These are phyloP conservation scores for Agapanthus africanus DNA, from an alignment of 106 monocot genomes.

Conservation along the genomic window DNA sequence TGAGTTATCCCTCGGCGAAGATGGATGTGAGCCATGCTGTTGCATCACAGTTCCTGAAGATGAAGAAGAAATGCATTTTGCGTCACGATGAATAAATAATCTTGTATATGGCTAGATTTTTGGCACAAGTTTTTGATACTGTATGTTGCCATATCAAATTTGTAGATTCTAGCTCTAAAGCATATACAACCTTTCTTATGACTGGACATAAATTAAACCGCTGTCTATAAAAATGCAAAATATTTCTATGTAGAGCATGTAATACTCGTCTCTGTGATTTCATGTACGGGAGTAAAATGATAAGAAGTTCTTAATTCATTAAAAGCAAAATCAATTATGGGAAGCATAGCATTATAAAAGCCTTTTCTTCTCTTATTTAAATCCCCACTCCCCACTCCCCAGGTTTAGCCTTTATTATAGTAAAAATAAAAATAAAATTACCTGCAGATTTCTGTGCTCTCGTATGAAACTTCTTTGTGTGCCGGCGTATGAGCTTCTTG, in stretches of 20 bases:
- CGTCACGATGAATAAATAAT: constrained; percentile 5
- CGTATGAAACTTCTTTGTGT: constrained; percentile 71
- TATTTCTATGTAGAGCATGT: background rate
- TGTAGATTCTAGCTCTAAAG: too few species aligned
- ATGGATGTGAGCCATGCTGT: constrained; percentile 40
- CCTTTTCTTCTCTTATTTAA: constrained; percentile 54
- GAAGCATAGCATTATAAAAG: constrained; percentile 2
- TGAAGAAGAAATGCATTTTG: background rate
- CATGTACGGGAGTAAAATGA: too few species aligned
- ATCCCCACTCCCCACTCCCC: background rate
- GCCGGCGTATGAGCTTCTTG: constrained; percentile 70
- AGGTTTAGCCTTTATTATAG: background rate
- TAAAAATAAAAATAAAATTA: constrained; percentile 21
- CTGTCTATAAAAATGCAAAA: background rate
- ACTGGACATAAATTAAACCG: background rate
- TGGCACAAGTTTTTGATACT: background rate
- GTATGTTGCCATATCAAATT: background rate
- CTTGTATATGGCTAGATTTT: background rate
- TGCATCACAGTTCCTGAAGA: constrained; percentile 20
- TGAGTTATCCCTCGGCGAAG: constrained; percentile 41
- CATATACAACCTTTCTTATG: background rate
- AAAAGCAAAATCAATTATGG: too few species aligned
- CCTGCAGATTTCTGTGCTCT: constrained; percentile 54
- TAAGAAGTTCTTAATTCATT: too few species aligned
- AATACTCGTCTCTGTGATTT: background rate